Evolutionary conservation across 23 red algal genomes (phyloP), one percentile per base, ranked within the genome.

Genomic region (Gracilariopsis chorda): DNA sequence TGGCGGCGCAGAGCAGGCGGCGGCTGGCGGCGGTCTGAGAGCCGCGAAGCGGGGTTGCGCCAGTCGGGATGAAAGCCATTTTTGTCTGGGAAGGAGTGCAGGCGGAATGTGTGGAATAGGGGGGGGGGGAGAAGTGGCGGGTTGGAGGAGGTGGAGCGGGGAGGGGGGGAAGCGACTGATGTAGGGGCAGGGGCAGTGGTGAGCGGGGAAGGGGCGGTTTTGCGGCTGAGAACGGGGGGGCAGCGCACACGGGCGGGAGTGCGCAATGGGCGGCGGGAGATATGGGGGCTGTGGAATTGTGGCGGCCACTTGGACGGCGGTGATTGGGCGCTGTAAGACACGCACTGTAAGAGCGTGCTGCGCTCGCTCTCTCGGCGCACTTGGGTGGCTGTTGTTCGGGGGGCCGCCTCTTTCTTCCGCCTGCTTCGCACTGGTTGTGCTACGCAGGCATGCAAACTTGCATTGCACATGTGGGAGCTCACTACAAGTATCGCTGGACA

Each of bases 31-130:
- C 44, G 51, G 69, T 47, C 49, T 32, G 84, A 33, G 14, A 39
- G 55, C 53, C 51, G 16, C 43, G 85, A 12, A 89, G 69, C 33
- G 85, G 45, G 21, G 85, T 57, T 36, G 85, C 49, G 44, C 51
- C 85, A 25, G 69, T 57, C 20, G 61, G 51, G 29, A 89, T 70
- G 67, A 89, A 89, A 5, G 85, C 85, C 85, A 89, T 89, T 2
- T 32, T 33, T 30, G 25, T 10, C 25, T 5, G 44, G 20, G 23
- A 52, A 17, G 7, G 2, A 78, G 36, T 39, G 19, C 51, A 19
- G 0, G 39, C 48, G 39, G 33, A 14, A 10, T 40, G 20, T 17
- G 32, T 7, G 73, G 36, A 37, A 10, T 28, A 21, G 14, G 16
- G 30, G 34, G 29, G 39, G 32, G 25, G 52, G 37, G 51, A 51